Evolutionary conservation across 768 basidiomycete genomes (phyloP).

Genomic region (Rhizopogon salebrosus): DNA sequence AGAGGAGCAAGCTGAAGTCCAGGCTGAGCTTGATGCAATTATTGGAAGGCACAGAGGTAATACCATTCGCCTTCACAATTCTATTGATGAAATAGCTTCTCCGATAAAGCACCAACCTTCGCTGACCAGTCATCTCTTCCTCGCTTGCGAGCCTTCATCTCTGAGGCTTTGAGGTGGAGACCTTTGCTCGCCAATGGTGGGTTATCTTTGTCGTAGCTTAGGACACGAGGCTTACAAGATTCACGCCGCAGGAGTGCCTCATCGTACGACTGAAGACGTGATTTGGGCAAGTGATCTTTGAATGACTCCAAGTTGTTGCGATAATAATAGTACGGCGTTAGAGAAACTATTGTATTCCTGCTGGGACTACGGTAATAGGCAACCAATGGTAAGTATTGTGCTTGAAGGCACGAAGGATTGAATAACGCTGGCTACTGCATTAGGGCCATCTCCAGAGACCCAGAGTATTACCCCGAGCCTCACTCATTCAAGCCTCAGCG

Average conservation of each 20-base stretch:
- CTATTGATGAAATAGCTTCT: no score
- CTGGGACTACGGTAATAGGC: not conserved
- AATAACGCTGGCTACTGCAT: not conserved
- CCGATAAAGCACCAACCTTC: slow-evolving; percentile 30
- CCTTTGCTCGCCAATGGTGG: slow-evolving; percentile 23
- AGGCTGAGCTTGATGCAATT: no score
- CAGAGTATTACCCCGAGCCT: no score
- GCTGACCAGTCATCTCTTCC: slow-evolving; percentile 28
- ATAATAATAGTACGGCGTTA: no score
- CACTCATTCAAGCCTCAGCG: slow-evolving; percentile 23
- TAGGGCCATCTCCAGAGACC: slow-evolving; percentile 24
- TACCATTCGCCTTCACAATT: no score
- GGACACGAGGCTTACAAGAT: not conserved
- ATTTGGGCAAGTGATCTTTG: not conserved
- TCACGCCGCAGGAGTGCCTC: not conserved
- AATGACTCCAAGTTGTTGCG: no score
- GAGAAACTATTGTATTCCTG: not conserved
- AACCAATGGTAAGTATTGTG: no score
- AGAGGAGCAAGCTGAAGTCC: no score
- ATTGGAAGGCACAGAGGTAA: no score
- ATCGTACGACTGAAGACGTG: not conserved
- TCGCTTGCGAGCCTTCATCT: slow-evolving; percentile 31
- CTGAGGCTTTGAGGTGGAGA: slow-evolving; percentile 31
- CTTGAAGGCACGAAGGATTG: no score
- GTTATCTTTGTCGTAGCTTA: not conserved